Conservation (phyloP, 2,329 filamentous ascomycete species). For the Penicillium capsulatum region DNA sequence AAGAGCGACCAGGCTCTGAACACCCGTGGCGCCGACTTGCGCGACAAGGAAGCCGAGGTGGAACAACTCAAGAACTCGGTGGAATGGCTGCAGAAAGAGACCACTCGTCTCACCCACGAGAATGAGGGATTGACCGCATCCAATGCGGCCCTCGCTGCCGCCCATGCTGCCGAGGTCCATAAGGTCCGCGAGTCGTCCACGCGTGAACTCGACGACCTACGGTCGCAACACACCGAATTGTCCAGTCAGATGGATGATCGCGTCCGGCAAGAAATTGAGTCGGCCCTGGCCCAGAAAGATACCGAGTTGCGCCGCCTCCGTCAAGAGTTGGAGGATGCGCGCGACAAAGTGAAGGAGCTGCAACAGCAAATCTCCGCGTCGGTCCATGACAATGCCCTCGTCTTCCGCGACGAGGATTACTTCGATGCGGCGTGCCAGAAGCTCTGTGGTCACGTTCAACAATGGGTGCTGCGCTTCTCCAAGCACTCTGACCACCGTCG, state of each 20-base stretch:
- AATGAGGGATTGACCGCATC: slow-evolving; percentile 75
- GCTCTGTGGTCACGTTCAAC: slow-evolving; percentile 90
- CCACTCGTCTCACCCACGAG: slow-evolving; percentile 72
- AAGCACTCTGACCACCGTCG: slow-evolving; percentile 92
- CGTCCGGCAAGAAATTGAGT: slow-evolving; percentile 58
- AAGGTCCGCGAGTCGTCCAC: slow-evolving; percentile 59
- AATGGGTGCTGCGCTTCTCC: slow-evolving; percentile 96
- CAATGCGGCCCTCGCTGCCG: slow-evolving; percentile 69
- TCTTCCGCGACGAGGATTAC: slow-evolving; percentile 82
- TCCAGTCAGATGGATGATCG: slow-evolving; percentile 61
- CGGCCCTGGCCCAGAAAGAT: slow-evolving; percentile 74
- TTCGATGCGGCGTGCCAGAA: slow-evolving; percentile 92
- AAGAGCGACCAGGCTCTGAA: slow-evolving; percentile 56
- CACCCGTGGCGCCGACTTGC: slow-evolving; percentile 64
- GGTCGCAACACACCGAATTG: slow-evolving; percentile 59
- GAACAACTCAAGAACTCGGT: slow-evolving; percentile 74
- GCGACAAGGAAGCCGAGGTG: slow-evolving; percentile 83
- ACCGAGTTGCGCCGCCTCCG: slow-evolving; percentile 74
- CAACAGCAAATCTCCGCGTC: slow-evolving; percentile 58
- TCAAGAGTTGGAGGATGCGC: slow-evolving; percentile 69
- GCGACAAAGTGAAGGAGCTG: slow-evolving; percentile 56
- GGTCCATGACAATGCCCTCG: slow-evolving; percentile 69
- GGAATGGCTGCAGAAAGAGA: slow-evolving; percentile 75
- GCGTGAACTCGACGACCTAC: slow-evolving; percentile 66
- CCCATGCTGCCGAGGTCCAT: slow-evolving; percentile 68